Conservation (phyloP, 805 yeast species). For the Pichia deserticola region DNA sequence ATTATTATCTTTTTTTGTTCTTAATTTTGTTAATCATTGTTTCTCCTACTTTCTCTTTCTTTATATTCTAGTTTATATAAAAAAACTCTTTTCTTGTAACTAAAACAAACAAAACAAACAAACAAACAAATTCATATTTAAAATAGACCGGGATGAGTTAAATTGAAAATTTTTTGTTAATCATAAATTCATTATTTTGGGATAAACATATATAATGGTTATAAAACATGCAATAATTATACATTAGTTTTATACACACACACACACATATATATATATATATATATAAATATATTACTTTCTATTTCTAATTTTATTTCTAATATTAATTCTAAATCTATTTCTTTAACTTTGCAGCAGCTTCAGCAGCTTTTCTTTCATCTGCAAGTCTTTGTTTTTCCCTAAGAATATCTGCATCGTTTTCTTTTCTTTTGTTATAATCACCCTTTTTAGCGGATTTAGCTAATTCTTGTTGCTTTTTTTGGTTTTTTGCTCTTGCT, state of each 20-base stretch:
- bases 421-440: constrained; percentile 77
- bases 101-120: not conserved
- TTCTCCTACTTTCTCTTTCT: not conserved
- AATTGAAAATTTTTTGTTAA: no score
- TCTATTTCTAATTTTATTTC: no score
- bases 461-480: constrained; percentile 62
- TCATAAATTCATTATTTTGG: no score
- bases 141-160: no score
- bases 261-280: no score
- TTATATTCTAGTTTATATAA: not conserved
- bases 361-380: constrained; percentile 31
- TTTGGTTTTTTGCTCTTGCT: constrained; percentile 81
- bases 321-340: not conserved
- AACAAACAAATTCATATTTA: not conserved
- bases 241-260: no score
- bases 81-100: not conserved
- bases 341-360: constrained; percentile 14
- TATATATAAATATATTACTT: no score
- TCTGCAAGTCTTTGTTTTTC: constrained; percentile 78
- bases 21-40: not conserved
- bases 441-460: constrained; percentile 74
- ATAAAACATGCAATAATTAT: no score
- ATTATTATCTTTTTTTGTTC: not conserved
- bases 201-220: no score
- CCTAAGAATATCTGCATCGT: constrained; percentile 85